Base-by-base conservation (phyloP, 306 rosid genomes). In the Prunus mira region DNA sequence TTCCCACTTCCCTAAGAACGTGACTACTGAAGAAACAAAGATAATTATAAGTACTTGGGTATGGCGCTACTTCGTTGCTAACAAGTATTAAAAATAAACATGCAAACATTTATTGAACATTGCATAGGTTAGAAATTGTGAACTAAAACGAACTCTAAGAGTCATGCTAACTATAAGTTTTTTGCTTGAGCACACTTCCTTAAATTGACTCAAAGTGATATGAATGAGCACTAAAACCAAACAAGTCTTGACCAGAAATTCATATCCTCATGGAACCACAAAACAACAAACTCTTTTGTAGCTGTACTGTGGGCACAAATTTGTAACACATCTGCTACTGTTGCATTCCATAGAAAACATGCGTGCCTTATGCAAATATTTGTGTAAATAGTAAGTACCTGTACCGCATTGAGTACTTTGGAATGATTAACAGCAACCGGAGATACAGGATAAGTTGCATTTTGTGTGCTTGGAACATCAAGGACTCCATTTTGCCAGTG, bases 401-500 rank as follows among this genome's bases (percentile, higher is more conserved):
- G 99, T 78, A 96, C 96, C 0, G 86, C 93, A 88, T 91, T 91
- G 45, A 96, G 94, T 34, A 92, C 97, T 91, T 96, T 96, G 76
- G 98, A 88, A 89, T 91, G 98, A 82, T 86, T 72, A 49, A 92
- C 96, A 65, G 89, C 98, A n/a, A 96, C 89, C 30, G 98, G 93
- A 76, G 99, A 92, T 60, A 91, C 88, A 5, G 90, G 96, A 81
- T 41, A 79, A 28, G 84, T 81, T 32, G 93, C 69, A 71, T 71
- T 89, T 63, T 88, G 98, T 22, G 99, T 92, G 89, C 99, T 91
- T 61, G 95, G 98, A 69, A 96, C 67, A 81, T 91, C 98, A 38
- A 92, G 96, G 76, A 88, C 76, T 79, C 99, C 99, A 78, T 87
- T 92, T 83, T 96, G 94, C 99, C 99, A 96, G 84, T 91, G 97